Base-by-base conservation (phyloP, 768 basidiomycete genomes). In the Hericium alpestre region DNA sequence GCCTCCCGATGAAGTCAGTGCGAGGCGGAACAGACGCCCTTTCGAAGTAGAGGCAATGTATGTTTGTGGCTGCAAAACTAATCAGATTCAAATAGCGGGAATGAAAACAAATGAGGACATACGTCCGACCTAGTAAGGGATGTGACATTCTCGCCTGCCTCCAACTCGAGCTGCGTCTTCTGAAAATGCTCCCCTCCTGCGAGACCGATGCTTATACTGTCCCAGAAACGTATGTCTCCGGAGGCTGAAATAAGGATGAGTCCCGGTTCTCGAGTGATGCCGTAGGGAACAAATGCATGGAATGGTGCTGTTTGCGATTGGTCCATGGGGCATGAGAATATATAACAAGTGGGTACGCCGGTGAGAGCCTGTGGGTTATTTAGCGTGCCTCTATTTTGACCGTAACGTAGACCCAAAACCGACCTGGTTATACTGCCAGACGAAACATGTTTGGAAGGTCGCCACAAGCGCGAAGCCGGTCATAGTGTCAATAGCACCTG, bases 211-310 rank as follows among this genome's bases (percentile, higher is more conserved):
- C 84, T 84, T 46, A 94, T 86, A 58, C 84, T 86, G 56, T 93
- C 86, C 93, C 93, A 97, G 67, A 90, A 89, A 39, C 89, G 81
- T 56, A 91, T 72, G 60, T 83, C 74, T 4, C 93, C 93, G 0
- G 77, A 71, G 6, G 79, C 72, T 8, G 87, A 86, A 52, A 90
- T 72, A 53, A 94, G 78, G 46, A 96, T 82, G 40, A 95, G 79
- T 23, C 93, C 93, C 3, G 93, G 93, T 71, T 97, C 93, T 43
- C 88, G 81, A 12, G 80, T 76, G 4, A 76, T 59, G 12, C 79
- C 79, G 64, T 80, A 80, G 15, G 89, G 86, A 20, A 90, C 79
- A 15, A 92, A 78, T 1, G 71, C 73, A 46, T 77, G 70, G 48
- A 73, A 66, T 4, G 77, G 76, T 9, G 75, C 61, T 66, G n/a